Conservation (phyloP, 2,329 filamentous ascomycete genomes). For the Beauveria asiatica region DNA sequence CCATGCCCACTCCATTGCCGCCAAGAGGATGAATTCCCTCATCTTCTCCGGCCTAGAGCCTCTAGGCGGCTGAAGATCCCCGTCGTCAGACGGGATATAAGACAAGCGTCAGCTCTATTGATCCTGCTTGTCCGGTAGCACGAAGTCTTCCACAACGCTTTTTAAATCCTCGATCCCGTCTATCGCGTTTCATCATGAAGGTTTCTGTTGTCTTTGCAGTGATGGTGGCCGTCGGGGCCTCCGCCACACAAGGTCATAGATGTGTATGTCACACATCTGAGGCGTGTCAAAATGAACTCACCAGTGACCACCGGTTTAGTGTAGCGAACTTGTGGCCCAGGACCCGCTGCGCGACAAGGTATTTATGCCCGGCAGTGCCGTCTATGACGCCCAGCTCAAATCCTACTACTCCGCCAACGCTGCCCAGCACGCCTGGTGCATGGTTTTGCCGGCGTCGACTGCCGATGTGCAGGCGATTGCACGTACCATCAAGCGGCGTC, state of each 20-base stretch:
- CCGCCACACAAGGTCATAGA: not conserved
- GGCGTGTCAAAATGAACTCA: not conserved
- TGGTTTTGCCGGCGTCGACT: constrained; percentile 20
- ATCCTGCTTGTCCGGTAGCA: not conserved
- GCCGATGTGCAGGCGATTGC: constrained; percentile 19
- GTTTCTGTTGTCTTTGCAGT: not conserved
- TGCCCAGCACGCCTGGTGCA: constrained; percentile 21
- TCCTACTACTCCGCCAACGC: constrained; percentile 25
- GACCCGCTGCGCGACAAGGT: constrained; percentile 19
- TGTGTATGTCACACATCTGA: constrained; percentile 6
- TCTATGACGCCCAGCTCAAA: constrained; percentile 18
- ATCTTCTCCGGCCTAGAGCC: too few relatives aligned
- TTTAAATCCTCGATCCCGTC: not conserved
- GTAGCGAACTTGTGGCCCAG: constrained; percentile 16
- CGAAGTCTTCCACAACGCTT: not conserved
- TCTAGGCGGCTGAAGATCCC: too few relatives aligned
- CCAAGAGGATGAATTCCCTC: too few relatives aligned
- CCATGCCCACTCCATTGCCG: too few relatives aligned
- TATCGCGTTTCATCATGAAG: not conserved
- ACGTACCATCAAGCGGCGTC: constrained; percentile 14
- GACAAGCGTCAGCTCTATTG: not conserved
- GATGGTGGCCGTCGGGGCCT: not conserved
- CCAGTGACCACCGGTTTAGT: constrained; percentile 13
- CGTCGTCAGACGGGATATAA: too few relatives aligned
- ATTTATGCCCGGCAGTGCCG: constrained; percentile 12